phyloP scores from a whole-genome alignment of 2,329 filamentous ascomycete genomes.

The Sphaerulina populicola region DNA sequence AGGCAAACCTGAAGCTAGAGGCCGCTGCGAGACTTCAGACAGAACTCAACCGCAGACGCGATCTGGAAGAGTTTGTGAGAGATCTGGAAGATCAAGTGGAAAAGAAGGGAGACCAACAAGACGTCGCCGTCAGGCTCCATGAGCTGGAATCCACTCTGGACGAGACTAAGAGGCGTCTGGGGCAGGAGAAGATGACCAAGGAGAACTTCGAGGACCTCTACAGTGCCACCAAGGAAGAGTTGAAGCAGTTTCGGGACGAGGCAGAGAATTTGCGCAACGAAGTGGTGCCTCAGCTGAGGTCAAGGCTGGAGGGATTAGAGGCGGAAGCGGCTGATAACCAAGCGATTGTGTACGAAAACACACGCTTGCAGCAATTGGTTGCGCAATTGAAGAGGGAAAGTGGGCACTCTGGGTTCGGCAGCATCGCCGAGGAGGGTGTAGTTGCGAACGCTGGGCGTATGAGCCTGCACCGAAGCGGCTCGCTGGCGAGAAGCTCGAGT shows the following conservation, averaged over 20 bases:
- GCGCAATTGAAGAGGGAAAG: slow-evolving; percentile 53
- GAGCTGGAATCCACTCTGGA: slow-evolving; percentile 76
- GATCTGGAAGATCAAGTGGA: slow-evolving; percentile 71
- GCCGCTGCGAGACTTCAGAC: slow-evolving; percentile 80
- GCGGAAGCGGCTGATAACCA: slow-evolving; percentile 63
- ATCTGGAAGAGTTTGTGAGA: slow-evolving; percentile 75
- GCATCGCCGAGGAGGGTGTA: slow-evolving; percentile 53
- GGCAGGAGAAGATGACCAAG: slow-evolving; percentile 78
- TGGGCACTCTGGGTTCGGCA: slow-evolving; percentile 44
- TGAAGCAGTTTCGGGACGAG: slow-evolving; percentile 76
- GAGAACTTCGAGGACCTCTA: slow-evolving; percentile 91
- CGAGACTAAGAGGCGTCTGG: slow-evolving; percentile 69
- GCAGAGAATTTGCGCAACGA: slow-evolving; percentile 87
- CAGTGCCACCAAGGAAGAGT: slow-evolving; percentile 70
- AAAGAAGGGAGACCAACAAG: slow-evolving; percentile 40
- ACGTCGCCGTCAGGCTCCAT: slow-evolving; percentile 46
- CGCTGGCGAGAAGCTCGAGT: slow-evolving; percentile 49
- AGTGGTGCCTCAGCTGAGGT: slow-evolving; percentile 68
- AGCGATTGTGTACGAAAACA: slow-evolving; percentile 67
- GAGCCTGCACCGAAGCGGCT: slow-evolving; percentile 44
- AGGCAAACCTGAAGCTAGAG: slow-evolving; percentile 75
- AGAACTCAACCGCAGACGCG: slow-evolving; percentile 66
- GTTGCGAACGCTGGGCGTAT: slow-evolving; percentile 28
- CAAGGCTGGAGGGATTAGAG: slow-evolving; percentile 70
- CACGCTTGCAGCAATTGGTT: slow-evolving; percentile 80